These are phyloP conservation scores for Leccinum olivaceopallidum DNA, from an alignment of 768 basidiomycete species.

Conservation along the genomic window DNA sequence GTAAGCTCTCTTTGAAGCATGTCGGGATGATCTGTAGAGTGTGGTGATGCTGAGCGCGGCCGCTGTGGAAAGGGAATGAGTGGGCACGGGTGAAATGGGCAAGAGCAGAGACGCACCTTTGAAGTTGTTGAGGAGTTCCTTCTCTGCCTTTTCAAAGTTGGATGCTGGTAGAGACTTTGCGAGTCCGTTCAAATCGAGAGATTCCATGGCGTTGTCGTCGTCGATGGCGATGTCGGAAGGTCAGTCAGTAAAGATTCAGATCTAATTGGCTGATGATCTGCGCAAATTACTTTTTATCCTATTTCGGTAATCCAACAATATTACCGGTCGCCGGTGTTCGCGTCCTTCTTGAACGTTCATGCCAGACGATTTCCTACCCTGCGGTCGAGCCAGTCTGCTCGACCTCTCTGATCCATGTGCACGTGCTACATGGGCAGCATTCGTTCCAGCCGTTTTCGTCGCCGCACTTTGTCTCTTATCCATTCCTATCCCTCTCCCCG, in stretches of 20 bases:
- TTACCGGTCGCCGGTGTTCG: not conserved
- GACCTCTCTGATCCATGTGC: constrained; percentile 50
- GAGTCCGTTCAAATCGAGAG: constrained; percentile 77
- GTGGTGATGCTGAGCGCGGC: constrained; percentile 85
- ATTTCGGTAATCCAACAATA: not conserved
- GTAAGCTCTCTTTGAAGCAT: constrained; percentile 77
- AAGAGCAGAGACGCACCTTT: constrained; percentile 49
- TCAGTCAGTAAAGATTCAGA: not conserved
- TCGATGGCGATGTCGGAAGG: constrained; percentile 6
- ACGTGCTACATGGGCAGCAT: constrained; percentile 51
- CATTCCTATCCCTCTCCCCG: constrained; percentile 32
- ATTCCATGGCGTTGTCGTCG: constrained; percentile 51
- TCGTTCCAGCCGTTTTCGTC: constrained; percentile 50
- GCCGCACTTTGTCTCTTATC: constrained; percentile 40
- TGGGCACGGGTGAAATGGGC: not conserved
- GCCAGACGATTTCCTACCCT: constrained; percentile 11
- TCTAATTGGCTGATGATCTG: constrained; percentile 1
- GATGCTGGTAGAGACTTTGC: constrained; percentile 71
- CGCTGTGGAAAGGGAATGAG: constrained; percentile 44
- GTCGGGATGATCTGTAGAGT: constrained; percentile 75
- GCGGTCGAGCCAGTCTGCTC: constrained; percentile 16
- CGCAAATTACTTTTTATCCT: constrained; percentile 6
- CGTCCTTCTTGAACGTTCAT: constrained; percentile 1
- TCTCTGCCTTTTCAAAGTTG: constrained; percentile 75
- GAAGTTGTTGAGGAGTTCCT: constrained; percentile 79